Evolutionary conservation across 306 rosid genomes (phyloP).

Genomic region (Castanea crenata): DNA sequence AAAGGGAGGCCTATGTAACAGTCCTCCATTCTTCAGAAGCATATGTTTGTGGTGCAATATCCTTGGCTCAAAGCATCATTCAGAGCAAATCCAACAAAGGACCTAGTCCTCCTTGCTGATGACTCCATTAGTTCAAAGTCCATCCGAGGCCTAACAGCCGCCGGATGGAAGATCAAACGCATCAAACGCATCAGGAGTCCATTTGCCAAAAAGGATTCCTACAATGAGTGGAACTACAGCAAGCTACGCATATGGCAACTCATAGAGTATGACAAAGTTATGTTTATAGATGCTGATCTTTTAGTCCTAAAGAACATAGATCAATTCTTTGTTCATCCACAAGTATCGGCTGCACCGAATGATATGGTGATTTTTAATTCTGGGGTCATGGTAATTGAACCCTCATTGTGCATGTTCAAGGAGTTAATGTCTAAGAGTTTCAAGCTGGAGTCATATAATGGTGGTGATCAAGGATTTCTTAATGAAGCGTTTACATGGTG

Average conservation of each 20-base stretch:
- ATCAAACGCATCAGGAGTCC: constrained; percentile 60
- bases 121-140: constrained; percentile 46
- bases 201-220: constrained; percentile 47
- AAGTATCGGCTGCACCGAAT: constrained; percentile 63
- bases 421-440: constrained; percentile 41
- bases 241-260: constrained; percentile 78
- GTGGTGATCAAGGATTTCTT: constrained; percentile 87
- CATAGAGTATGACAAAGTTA: constrained; percentile 46
- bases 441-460: constrained; percentile 51
- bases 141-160: constrained; percentile 37
- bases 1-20: constrained; percentile 64
- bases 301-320: constrained; percentile 48
- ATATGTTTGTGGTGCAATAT: constrained; percentile 87
- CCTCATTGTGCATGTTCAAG: constrained; percentile 69
- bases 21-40: constrained; percentile 82
- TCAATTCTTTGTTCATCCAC: constrained; percentile 44
- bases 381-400: constrained; percentile 75
- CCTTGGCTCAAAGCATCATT: constrained; percentile 76
- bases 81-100: constrained; percentile 46
- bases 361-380: constrained; percentile 54
- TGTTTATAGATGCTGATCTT: constrained; percentile 79
- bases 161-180: constrained; percentile 65
- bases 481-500: constrained; percentile 84
- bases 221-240: constrained; percentile 89
- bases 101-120: constrained; percentile 74